A percentile compares a stretch with the other conserved stretches of the same genome.
Evolutionary conservation across 2,329 filamentous ascomycete genomes (phyloP).

Genomic region (Ceratocystis lukuohia): DNA sequence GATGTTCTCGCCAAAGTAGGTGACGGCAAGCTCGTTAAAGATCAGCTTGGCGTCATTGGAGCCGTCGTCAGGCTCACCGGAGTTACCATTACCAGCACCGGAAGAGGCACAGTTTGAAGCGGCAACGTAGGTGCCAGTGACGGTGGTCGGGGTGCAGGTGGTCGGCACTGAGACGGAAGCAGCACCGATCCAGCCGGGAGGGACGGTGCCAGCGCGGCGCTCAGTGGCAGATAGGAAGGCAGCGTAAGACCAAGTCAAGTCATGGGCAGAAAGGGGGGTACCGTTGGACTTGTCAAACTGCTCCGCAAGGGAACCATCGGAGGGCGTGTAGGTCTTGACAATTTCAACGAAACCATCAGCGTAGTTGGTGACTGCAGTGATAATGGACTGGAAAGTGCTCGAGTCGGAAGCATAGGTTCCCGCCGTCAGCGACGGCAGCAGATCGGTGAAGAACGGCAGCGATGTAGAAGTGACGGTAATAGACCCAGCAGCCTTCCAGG

Average conservation of each 20-base stretch:
- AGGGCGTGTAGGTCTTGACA: conserved; percentile 47
- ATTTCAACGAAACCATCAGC: conserved; percentile 49
- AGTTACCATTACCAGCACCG: conserved; percentile 21
- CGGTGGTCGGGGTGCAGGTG: conserved; percentile 35
- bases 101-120: conserved; percentile 24
- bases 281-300: conserved; percentile 47
- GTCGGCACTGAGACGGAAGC: conserved; percentile 36
- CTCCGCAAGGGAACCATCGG: conserved; percentile 53
- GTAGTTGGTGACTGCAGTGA: conserved; percentile 43
- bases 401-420: conserved; percentile 47
- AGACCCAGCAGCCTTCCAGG: conserved; percentile 51
- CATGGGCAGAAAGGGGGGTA: conserved; percentile 45
- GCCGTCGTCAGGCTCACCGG: conserved; percentile 16
- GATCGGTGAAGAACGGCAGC: conserved; percentile 56
- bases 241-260: conserved; percentile 63
- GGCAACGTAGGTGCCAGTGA: conserved; percentile 36
- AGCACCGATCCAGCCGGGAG: conserved; percentile 41
- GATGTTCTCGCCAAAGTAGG: conserved; percentile 48
- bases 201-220: conserved; percentile 42
- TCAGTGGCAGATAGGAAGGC: conserved; percentile 51
- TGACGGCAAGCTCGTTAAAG: conserved; percentile 46
- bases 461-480: conserved; percentile 53
- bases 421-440: conserved; percentile 42
- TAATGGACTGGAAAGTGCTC: conserved; percentile 39
- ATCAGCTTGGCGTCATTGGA: conserved; percentile 32